Base-by-base conservation (phyloP, 2,329 filamentous ascomycete genomes). In the Cryphonectria parasitica region DNA sequence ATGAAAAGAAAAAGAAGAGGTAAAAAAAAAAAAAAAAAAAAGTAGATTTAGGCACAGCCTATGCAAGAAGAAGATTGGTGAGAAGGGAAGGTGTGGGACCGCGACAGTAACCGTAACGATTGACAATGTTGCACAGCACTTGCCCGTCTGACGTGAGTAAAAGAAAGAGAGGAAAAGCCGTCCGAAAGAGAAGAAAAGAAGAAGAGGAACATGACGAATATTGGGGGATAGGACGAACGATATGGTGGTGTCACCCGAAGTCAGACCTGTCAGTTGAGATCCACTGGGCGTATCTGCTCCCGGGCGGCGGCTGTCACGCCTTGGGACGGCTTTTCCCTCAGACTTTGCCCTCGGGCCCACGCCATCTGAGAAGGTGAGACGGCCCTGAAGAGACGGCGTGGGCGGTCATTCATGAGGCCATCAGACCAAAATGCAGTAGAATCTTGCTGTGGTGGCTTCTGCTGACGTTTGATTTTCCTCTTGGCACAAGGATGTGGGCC, bases 21-120 rank as follows among this genome's bases (percentile, higher is more conserved):
- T 43, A 60, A n/a, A 8, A 67, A 28, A n/a, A 8, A 67, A 28
- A n/a, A 8, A 67, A 28, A n/a, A 8, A 67, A n/a, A 8, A 67
- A 28, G 36, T 39, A 39, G 52, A 63, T 19, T 49, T 49, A 70
- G 69, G 69, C 69, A 68, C 69, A 70, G 69, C 69, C 69, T 68
- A 64, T 49, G 60, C n/a, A 56, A 25, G 25, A 25, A 66, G 7
- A 6, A 39, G 19, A 66, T n/a, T n/a, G n/a, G 6, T 8, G 34
- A 28, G 25, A 28, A 66, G 1, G 34, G 36, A 31, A 66, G 1
- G 15, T 22, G 17, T 64, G 49, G 45, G 52, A 56, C 19, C 15
- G 10, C 19, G 15, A 41, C 49, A 60, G 41, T 22, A 15, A 58
- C 49, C 10, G 34, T 56, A 43, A 43, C 3, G 39, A 41, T 56